Evolutionary conservation across 1,284 basidiomycete genomes (phyloP).

Genomic region (Microbotryum lychnidis-dioicae): DNA sequence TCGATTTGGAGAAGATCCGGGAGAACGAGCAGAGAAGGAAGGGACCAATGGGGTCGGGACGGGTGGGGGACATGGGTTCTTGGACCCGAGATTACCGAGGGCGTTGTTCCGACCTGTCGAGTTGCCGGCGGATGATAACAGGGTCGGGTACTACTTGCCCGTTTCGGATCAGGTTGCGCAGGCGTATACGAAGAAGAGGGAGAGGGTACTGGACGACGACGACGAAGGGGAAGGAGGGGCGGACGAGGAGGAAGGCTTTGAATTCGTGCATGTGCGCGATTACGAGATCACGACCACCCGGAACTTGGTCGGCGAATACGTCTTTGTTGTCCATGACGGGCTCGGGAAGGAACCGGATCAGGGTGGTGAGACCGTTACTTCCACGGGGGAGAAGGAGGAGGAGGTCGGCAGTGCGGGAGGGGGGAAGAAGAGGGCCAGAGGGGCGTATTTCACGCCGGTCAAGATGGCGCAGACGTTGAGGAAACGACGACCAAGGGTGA

Average conservation of each 20-base stretch:
- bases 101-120: constrained; percentile 79
- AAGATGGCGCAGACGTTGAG: constrained; percentile 9
- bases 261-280: constrained; percentile 27
- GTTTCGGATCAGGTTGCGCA: constrained; percentile 61
- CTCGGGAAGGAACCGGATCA: constrained; percentile 2
- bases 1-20: constrained; percentile 74
- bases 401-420: constrained; percentile 4
- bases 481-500: constrained; percentile 25
- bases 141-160: constrained; percentile 81
- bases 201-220: constrained; percentile 6
- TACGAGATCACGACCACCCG: constrained; percentile 22
- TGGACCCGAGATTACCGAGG: constrained; percentile 65
- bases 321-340: constrained; percentile 22
- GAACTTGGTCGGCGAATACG: constrained; percentile 16
- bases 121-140: constrained; percentile 65
- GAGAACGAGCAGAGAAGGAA: constrained; percentile 3
- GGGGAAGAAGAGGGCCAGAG: constrained; percentile 12
- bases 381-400: constrained; percentile 7
- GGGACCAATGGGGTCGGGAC: no score
- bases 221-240: constrained; percentile 10
- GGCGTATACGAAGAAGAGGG: constrained; percentile 36
- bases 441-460: constrained; percentile 27
- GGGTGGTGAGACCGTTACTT: background rate
- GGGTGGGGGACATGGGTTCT: no score
- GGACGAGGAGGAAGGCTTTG: constrained; percentile 8